phyloP scores from a whole-genome alignment of 2,329 filamentous ascomycete species.

The Huntiella bhutanensis region DNA sequence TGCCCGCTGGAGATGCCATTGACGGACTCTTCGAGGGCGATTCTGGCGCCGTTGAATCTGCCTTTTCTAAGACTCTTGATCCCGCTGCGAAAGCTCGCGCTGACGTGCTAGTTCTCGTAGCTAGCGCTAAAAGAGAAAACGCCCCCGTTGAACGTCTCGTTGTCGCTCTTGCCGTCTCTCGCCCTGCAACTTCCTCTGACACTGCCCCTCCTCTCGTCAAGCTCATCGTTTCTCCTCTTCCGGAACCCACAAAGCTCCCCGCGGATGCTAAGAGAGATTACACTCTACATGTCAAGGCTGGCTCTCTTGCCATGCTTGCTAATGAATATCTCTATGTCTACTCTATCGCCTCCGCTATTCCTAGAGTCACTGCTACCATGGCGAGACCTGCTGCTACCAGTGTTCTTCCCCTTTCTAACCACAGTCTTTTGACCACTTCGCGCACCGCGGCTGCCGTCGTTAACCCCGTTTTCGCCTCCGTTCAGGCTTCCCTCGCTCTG shows the following conservation, averaged over 20 bases:
- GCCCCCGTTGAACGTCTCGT: slow-evolving; percentile 16
- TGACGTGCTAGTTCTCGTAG: slow-evolving; percentile 32
- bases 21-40: slow-evolving; percentile 37
- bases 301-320: slow-evolving; percentile 41
- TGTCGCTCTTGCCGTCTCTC: slow-evolving; percentile 18
- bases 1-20: slow-evolving; percentile 27
- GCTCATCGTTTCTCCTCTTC: slow-evolving; percentile 22
- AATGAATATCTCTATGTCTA: slow-evolving; percentile 38
- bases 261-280: slow-evolving; percentile 18
- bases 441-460: slow-evolving; percentile 38
- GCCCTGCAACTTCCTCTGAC: slow-evolving; percentile 12
- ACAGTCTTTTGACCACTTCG: slow-evolving; percentile 45
- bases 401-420: slow-evolving; percentile 47
- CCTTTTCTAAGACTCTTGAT: slow-evolving; percentile 8
- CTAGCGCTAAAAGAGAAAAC: slow-evolving; percentile 13
- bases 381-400: slow-evolving; percentile 34
- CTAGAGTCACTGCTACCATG: slow-evolving; percentile 38
- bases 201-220: slow-evolving; percentile 17
- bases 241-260: slow-evolving; percentile 11
- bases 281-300: slow-evolving; percentile 42
- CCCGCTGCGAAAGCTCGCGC: slow-evolving; percentile 18
- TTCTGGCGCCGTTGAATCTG: slow-evolving; percentile 20
- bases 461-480: slow-evolving; percentile 47
- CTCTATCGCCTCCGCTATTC: slow-evolving; percentile 43
- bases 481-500: slow-evolving; percentile 31